phyloP scores from a whole-genome alignment of 2,329 filamentous ascomycete genomes.

The Claviceps monticola region DNA sequence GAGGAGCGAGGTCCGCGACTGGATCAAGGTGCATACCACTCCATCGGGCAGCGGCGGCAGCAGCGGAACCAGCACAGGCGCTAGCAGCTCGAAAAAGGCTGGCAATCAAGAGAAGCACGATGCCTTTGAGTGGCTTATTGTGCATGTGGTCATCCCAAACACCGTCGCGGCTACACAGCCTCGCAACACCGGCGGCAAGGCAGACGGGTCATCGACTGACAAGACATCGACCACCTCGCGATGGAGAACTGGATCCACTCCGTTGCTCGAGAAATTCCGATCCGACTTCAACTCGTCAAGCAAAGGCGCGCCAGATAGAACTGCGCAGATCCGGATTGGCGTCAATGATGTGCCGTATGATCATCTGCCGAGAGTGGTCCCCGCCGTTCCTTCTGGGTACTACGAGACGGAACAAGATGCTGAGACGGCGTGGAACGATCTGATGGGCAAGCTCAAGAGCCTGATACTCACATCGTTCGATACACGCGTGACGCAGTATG shows the following conservation, averaged over 20 bases:
- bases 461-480: slow-evolving; percentile 85
- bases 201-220: slow-evolving; percentile 46
- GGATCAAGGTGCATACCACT: slow-evolving; percentile 68
- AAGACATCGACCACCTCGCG: slow-evolving; percentile 54
- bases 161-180: slow-evolving; percentile 69
- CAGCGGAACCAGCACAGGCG: slow-evolving; percentile 15
- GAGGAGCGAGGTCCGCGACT: slow-evolving; percentile 70
- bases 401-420: slow-evolving; percentile 63
- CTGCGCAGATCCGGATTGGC: slow-evolving; percentile 73
- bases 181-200: slow-evolving; percentile 38
- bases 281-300: slow-evolving; percentile 70
- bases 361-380: slow-evolving; percentile 46
- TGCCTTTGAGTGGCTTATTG: slow-evolving; percentile 86
- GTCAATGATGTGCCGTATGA: slow-evolving; percentile 56
- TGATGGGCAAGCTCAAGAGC: slow-evolving; percentile 75
- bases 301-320: slow-evolving; percentile 60
- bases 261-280: slow-evolving; percentile 76
- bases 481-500: slow-evolving; percentile 79
- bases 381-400: slow-evolving; percentile 49
- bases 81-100: slow-evolving; percentile 29
- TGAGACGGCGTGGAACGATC: slow-evolving; percentile 68
- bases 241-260: slow-evolving; percentile 68
- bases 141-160: slow-evolving; percentile 86
- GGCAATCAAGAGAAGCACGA: slow-evolving; percentile 84
- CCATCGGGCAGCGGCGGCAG: slow-evolving; percentile 27